These are phyloP conservation scores for Macadamia integrifolia DNA, from an alignment of 164 flowering plant species.

Conservation along the genomic window DNA sequence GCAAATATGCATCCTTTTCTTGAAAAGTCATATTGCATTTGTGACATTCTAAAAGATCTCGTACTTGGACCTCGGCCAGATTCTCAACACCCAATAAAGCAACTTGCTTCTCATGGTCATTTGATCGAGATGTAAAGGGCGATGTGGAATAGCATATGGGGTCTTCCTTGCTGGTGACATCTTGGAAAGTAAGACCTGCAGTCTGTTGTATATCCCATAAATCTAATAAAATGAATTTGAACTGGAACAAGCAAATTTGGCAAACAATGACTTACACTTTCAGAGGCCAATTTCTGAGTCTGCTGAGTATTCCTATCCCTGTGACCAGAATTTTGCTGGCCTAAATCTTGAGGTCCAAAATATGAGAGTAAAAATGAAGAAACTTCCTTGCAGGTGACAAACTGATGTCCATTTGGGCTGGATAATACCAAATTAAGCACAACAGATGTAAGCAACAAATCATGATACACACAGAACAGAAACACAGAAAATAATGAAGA, in stretches of 20 bases:
- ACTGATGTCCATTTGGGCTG: slow-evolving; percentile 79
- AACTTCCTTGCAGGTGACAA: slow-evolving; percentile 69
- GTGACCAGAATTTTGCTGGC: slow-evolving; percentile 12
- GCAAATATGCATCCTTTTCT: slow-evolving; percentile 63
- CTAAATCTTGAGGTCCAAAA: slow-evolving; percentile 29
- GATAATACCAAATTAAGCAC: slow-evolving; percentile 14
- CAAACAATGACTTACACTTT: slow-evolving; percentile 33
- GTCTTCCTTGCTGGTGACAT: slow-evolving; percentile 21
- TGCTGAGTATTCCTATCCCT: slow-evolving; percentile 9
- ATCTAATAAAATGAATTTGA: slow-evolving; percentile 3
- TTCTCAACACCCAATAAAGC: slow-evolving; percentile 16
- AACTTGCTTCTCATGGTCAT: slow-evolving; percentile 24
- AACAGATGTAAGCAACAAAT: slow-evolving; percentile 8
- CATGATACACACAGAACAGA: slow-evolving; percentile 6
- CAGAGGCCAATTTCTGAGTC: slow-evolving; percentile 17
- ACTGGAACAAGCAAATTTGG: neutral
- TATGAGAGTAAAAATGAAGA: slow-evolving; percentile 56
- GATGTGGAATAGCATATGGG: slow-evolving; percentile 16
- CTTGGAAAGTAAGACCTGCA: slow-evolving; percentile 20
- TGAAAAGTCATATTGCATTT: slow-evolving; percentile 63
- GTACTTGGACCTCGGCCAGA: slow-evolving; percentile 46
- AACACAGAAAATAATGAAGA: neutral
- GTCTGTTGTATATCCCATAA: slow-evolving; percentile 25
- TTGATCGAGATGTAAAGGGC: slow-evolving; percentile 18
- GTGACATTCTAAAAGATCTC: slow-evolving; percentile 62